Base-by-base conservation (phyloP, 2,329 filamentous ascomycete species). In the Coccinonectria pachysandricola region DNA sequence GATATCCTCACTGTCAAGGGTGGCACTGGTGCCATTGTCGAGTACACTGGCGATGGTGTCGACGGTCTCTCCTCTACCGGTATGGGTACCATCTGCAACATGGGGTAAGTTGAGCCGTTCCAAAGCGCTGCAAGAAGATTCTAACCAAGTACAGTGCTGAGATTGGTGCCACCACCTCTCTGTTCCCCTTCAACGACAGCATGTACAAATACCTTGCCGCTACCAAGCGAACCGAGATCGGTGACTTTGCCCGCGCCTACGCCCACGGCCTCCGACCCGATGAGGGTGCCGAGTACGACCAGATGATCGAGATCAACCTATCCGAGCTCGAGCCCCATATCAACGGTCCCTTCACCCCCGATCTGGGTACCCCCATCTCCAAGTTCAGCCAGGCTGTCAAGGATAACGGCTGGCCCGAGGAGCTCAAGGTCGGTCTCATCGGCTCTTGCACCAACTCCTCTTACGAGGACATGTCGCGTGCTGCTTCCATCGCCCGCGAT, bases 371-470 rank as follows among this genome's bases (percentile, higher is more conserved):
- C 0, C 88, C 91, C 4, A 62, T 98, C 28, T 95, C 87, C 24
- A 70, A 79, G 49, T 98, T 98, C 64, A 85, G 86, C 50, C 71
- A 83, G 32, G 77, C 80, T 2, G 84, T 95, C 12, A 69, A 80
- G 56, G 69, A 79, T 44, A 85, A 95, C 56, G 64, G 80, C 26
- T 98, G 91, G 91, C 91, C 91, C 3, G 73, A 83, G 50, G 85
- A 79, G 37, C 79, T 98, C 35, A 91, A 86, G 8, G 88, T 91
- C 14, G 87, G 87, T 26, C 70, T 98, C 28, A 98, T 98, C 50
- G 91, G 91, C 34, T 94, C 86, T 62, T 98, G 91, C 67, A 98
- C 91, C 26, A 98, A 98, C 69, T 93, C 84, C 55, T 96, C 91
- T 3, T 98, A 96, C 56, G 81, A 95, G 59, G 91, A 98, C 53